Evolutionary conservation across 495 filamentous ascomycete species (phyloP), one percentile per base, ranked within the genome.

Genomic region (Xylaria cubensis): DNA sequence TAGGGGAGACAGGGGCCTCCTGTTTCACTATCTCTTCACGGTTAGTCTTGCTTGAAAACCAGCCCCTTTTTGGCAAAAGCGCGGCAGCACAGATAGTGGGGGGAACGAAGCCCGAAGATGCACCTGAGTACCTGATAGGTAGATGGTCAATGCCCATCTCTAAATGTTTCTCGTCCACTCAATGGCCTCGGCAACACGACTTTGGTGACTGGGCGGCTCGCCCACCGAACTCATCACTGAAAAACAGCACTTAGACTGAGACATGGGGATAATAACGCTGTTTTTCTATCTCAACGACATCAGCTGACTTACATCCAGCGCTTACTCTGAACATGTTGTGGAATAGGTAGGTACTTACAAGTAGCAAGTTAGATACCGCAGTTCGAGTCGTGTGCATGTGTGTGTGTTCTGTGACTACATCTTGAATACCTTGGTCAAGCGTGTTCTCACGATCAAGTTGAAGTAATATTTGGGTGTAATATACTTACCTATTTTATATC

Each of bases 21-120:
- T 48, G 69, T 71, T 71, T 71, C 69, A 71, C 56, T 61, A 64
- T 71, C 58, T 55, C 32, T 21, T 56, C 48, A 7, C 42, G 48
- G 69, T 71, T 71, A 71, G 69, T 44, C 46, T 29, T 1, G 24
- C 15, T 29, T 46, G 42, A 41, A 62, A 9, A 32, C 34, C 41
- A 69, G 36, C 29, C 53, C 46, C 34, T 29, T 42, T 63, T 39
- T 51, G 58, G 68, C 58, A 41, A 39, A 24, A 53, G 36, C 24
- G 50, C 24, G n/a, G 66, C 66, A 58, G 50, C 39, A 53, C 34
- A 68, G 50, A 67, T 12, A 55, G 48, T 67, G 46, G 46, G 46
- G 46, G 41, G 65, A 48, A 46, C 24, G 19, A 67, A 24, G 17
- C n/a, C 26, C 64, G 26, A 1, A 17, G 29, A 50, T 29, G 21